Evolutionary conservation across 2,329 filamentous ascomycete species (phyloP), one percentile per base, ranked within the genome.

Genomic region (Penicillium sp.): DNA sequence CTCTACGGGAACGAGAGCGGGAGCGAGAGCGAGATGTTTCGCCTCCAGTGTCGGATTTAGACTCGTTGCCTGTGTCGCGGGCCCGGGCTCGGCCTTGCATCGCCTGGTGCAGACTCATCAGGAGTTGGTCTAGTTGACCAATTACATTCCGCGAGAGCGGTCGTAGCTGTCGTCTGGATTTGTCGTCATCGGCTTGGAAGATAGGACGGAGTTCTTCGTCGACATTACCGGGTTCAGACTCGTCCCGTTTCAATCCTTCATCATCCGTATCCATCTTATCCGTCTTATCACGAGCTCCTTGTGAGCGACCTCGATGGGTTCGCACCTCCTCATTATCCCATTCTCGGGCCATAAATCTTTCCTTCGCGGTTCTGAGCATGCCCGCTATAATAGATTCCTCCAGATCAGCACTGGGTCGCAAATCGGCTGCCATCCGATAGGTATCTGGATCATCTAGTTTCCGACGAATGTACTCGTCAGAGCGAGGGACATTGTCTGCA

Each of bases 71-170:
- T 53, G 40, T 75, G 29, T 71, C 63, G 3, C 62, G 58, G 10
- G 58, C 55, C 2, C 54, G 56, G 29, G 61, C 59, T 48, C 81
- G 83, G 2, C 85, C 81, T 39, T 83, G 75, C 33, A 87, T 83
- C 1, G 84, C 80, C 54, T 87, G 84, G 67, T 92, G 90, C 13
- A 97, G 78, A 3, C 87, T 83, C 26, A 80, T 77, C 5, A 96
- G 81, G 0, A 93, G 80, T 5, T 78, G 71, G 63, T 97, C 91
- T 1, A 96, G 69, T 31, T 85, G 83, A 1, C 79, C 74, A 8
- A 96, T 78, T 14, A 92, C 82, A 60, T 90, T 87, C n/a, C 87
- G 81, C 10, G 89, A 81, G 0, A 84, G 81, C 0, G 91, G 90
- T 0, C 81, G 81, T 14, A 96, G 76, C 5, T 95, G 77, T 1